Base-by-base conservation (phyloP, 805 yeast genomes). In the Cyberlindnera misumaiensis region DNA sequence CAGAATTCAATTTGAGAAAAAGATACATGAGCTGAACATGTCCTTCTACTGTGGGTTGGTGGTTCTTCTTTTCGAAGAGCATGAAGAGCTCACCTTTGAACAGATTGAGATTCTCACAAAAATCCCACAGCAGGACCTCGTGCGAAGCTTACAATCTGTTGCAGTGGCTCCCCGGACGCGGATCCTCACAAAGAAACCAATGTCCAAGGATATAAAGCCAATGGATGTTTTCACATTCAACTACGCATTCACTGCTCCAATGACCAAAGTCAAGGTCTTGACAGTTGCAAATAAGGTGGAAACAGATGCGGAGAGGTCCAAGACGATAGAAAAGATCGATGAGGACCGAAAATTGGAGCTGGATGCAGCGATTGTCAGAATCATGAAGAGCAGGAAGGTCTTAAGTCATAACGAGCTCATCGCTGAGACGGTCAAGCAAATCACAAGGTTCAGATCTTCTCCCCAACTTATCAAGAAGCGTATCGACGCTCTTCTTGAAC, bases 311-410 rank as follows among this genome's bases (percentile, higher is more conserved):
- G 57, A 49, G 39, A 41, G 53, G 38, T 41, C 33, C 5, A 70
- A 69, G 38, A 80, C 84, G 0, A 62, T 78, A 55, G 69, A 69
- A n/a, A 62, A 67, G 28, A 65, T 86, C 24, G 70, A 71, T 29
- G 80, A 74, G 47, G 77, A 86, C 4, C 68, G 95, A 41, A 69
- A 75, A 42, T 68, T 70, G 39, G 84, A 80, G 51, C 65, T 83
- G 3, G 93, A 85, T 54, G 95, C 96, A 1, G 93, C 94, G 0
- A 73, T 88, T 40, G 95, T 88, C 5, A 69, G 96, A 36, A 76
- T 81, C n/a, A 80, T 88, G 90, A 88, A 88, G 61, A 71, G 85
- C 1, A 65, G 88, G 26, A 80, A 77, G 48, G 60, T 68, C 1
- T 48, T 81, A 39, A 65, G 58, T 18, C 90, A 83, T 54, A 77